Evolutionary conservation across 1,284 basidiomycete species (phyloP), one percentile per base, ranked within the genome.

Genomic region (Apiotrichum akiyoshidainum): DNA sequence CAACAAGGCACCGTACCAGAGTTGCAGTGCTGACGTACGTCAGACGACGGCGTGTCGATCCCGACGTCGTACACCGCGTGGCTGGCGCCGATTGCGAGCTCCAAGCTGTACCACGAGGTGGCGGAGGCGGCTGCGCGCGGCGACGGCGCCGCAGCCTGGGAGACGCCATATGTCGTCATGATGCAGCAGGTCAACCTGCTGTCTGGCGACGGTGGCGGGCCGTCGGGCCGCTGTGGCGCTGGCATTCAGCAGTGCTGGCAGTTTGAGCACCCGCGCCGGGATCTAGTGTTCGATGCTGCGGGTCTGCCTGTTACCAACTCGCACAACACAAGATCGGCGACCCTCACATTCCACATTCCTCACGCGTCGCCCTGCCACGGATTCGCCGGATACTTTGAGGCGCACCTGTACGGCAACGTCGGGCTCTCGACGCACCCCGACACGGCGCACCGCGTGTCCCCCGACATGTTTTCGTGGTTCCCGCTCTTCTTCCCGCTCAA

Each of bases 381-480:
- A n/a, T 81, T 99, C 34, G 95, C 92, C 3, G 96, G 96, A 4
- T 99, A 98, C 78, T 99, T 99, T 71, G 95, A 99, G 78, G 92
- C 95, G 0, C 86, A 92, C 34, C 80, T 99, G 6, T 99, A 97
- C 74, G 86, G 85, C 42, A 87, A 89, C 65, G 83, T 99, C 21
- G 89, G 90, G 0, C 81, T 99, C 40, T 96, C 92, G 68, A 99
- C 96, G 51, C 93, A 97, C 74, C 96, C 96, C 0, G 86, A 92
- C 57, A 86, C 87, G 50, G 88, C 89, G 76, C 85, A 90, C 56
- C 78, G 84, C 51, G 83, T 93, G 54, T 92, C 90, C 17, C 90
- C 90, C 67, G 89, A 98, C 67, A 98, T 99, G 95, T 82, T 98
- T 61, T 95, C 91, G 69, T 99, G 96, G 96, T 99, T 99, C 81